A percentile compares a stretch with the other conserved stretches of the same genome.
phyloP scores from a whole-genome alignment of 2,329 filamentous ascomycete species.

The Colletotrichum nymphaeae region DNA sequence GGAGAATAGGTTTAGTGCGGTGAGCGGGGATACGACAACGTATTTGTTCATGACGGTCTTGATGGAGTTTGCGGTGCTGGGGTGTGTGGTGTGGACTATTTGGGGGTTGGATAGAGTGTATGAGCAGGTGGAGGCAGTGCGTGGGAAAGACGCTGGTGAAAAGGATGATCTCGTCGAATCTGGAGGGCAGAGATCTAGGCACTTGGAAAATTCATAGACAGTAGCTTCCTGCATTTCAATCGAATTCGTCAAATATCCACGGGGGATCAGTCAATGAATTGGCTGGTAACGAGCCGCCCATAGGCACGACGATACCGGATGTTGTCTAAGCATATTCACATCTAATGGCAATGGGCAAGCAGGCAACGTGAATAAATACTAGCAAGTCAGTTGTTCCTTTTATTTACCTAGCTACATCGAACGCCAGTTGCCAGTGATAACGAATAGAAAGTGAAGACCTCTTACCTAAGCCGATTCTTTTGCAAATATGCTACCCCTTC shows the following conservation, averaged over 20 bases:
- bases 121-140: not conserved
- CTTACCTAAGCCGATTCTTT: not conserved
- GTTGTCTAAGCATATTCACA: not conserved
- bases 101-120: constrained; percentile 1
- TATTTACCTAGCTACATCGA: not conserved
- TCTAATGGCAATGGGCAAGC: not conserved
- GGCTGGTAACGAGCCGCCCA: not conserved
- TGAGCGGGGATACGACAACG: constrained; percentile 28
- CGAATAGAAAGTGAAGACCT: not conserved
- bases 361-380: not conserved
- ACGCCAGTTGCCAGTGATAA: not conserved
- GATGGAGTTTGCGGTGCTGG: constrained; percentile 30
- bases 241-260: not conserved
- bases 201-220: not conserved
- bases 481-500: not conserved
- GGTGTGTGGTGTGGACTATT: constrained; percentile 16
- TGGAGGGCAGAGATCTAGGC: not conserved
- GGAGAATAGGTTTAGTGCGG: constrained; percentile 30
- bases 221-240: not conserved
- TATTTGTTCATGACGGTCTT: constrained; percentile 35
- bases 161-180: constrained; percentile 5
- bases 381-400: not conserved
- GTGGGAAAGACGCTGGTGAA: not conserved
- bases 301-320: not conserved
- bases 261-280: not conserved